Percentiles rank a stretch among this genome's conserved stretches.
Evolutionary conservation across 805 yeast genomes (phyloP).

Genomic region (Wickerhamiella spandovensis): DNA sequence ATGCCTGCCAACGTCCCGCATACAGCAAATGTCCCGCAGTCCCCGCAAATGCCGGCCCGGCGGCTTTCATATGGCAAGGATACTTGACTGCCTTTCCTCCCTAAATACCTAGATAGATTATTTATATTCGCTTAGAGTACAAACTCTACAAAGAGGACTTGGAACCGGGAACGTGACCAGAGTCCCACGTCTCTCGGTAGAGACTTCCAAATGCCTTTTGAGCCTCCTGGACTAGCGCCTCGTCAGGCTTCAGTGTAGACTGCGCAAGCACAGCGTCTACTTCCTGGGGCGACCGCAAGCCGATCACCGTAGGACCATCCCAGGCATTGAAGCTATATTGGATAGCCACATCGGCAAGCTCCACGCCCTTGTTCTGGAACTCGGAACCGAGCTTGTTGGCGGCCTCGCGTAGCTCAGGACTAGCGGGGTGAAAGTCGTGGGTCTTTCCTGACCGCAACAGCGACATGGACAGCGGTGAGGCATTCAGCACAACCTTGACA

Average conservation of each 20-base stretch:
- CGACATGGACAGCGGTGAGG: constrained; percentile 83
- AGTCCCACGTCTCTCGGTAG: constrained; percentile 11
- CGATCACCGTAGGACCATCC: constrained; percentile 64
- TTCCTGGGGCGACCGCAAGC: constrained; percentile 55
- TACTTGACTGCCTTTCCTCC: too few relatives aligned
- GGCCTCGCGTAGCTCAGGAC: constrained; percentile 36
- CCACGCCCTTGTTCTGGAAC: constrained; percentile 34
- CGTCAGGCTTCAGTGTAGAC: constrained; percentile 34
- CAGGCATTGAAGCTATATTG: constrained; percentile 58
- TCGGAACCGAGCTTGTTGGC: constrained; percentile 35
- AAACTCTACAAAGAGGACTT: neutral
- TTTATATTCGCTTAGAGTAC: neutral
- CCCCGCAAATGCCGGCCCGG: neutral
- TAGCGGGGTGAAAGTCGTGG: constrained; percentile 71
- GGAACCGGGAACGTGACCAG: neutral
- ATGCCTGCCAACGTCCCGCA: too few relatives aligned
- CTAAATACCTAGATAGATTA: neutral
- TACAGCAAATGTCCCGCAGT: too few relatives aligned
- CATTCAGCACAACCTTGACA: constrained; percentile 52
- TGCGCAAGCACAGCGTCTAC: constrained; percentile 47
- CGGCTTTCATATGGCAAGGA: neutral
- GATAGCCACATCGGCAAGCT: constrained; percentile 71
- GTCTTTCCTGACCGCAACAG: constrained; percentile 55
- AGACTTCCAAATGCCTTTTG: constrained; percentile 9
- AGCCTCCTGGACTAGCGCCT: constrained; percentile 2